Evolutionary conservation across 176 grass and related monocot species (phyloP).

Genomic region (Stipa capillata): DNA sequence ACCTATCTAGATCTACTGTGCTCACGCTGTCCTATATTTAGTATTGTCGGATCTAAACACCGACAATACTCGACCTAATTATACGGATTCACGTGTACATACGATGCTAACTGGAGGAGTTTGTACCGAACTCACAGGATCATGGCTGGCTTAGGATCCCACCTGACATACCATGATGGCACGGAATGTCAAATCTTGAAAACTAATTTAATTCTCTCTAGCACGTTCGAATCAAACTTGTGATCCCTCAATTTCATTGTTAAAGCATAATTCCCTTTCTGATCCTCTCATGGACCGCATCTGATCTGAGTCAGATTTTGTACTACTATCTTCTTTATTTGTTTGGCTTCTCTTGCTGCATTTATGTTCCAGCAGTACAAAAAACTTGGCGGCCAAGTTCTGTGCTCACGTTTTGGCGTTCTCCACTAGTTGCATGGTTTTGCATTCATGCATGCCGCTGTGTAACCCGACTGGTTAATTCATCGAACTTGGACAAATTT

Average conservation of each 20-base stretch:
- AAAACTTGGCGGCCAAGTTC: constrained; percentile 25
- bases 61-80: no score
- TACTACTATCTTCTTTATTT: neutral
- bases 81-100: no score
- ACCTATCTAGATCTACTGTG: no score
- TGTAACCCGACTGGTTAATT: neutral
- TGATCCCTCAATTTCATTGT: no score
- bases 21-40: no score
- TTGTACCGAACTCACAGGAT: neutral
- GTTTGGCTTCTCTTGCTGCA: neutral
- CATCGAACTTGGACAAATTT: constrained; percentile 8
- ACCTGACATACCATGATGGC: neutral
- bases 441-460: neutral
- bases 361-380: neutral
- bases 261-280: neutral
- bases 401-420: neutral
- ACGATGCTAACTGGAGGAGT: no score
- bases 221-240: neutral
- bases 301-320: neutral
- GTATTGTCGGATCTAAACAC: no score
- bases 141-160: neutral
- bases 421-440: neutral
- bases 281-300: neutral
- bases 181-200: neutral
- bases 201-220: neutral